A percentile compares a stretch with the other conserved stretches of the same genome.
Conservation (phyloP, 2,329 filamentous ascomycete genomes). For the Alternaria arbusti region DNA sequence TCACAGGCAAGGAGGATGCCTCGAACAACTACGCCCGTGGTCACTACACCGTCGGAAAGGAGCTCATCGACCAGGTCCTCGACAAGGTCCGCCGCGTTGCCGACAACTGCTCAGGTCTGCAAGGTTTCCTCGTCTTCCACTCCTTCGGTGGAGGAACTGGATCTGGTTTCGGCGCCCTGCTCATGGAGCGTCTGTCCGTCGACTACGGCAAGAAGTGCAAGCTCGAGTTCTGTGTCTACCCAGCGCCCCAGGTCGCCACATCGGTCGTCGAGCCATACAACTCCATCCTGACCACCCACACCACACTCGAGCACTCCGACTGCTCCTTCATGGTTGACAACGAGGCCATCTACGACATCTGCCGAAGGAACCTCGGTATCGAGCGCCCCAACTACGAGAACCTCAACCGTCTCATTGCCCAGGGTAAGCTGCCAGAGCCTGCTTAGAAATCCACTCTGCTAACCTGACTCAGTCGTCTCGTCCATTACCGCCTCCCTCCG, state of each 20-base stretch:
- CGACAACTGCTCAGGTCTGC: conserved; percentile 94
- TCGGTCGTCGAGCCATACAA: conserved; percentile 99
- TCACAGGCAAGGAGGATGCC: conserved; percentile 99
- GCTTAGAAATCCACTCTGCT: neutral
- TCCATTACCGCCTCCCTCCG: conserved; percentile 98
- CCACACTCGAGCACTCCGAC: conserved; percentile 98
- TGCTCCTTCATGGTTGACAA: conserved; percentile 99
- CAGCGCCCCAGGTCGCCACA: conserved; percentile 93
- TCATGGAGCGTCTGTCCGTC: conserved; percentile 98
- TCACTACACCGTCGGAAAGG: conserved; percentile 99
- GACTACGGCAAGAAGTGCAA: conserved; percentile 99
- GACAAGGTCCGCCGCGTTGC: conserved; percentile 98
- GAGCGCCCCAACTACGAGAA: conserved; percentile 99
- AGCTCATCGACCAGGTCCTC: conserved; percentile 96
- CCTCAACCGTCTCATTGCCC: conserved; percentile 97
- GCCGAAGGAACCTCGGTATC: conserved; percentile 94
- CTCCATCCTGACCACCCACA: conserved; percentile 98
- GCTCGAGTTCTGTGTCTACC: conserved; percentile 99
- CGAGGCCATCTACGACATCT: conserved; percentile 99
- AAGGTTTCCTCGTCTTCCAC: conserved; percentile 99
- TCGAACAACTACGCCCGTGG: conserved; percentile 99
- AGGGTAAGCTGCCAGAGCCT: conserved; percentile 65
- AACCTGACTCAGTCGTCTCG: conserved; percentile 74
- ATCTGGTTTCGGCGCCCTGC: conserved; percentile 95
- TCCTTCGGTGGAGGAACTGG: conserved; percentile 99